Conservation (phyloP, 208 protist genomes). For the Kentomonas sorsogonicus region DNA sequence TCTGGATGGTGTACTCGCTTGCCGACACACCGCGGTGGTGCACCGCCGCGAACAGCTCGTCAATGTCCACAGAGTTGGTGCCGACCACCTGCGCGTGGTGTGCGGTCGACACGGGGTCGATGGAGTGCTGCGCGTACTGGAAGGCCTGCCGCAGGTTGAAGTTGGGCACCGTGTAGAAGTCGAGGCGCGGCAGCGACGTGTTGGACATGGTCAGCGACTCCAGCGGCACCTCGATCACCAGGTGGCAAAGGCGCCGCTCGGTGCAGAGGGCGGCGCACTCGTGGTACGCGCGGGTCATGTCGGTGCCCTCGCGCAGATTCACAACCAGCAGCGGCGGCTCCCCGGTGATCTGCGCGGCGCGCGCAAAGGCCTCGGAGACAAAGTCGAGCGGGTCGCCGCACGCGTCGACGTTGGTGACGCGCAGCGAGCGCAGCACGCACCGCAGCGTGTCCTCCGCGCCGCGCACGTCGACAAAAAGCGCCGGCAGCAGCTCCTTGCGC, state of each 20-base stretch:
- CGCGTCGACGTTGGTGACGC: constrained; percentile 74
- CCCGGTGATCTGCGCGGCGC: constrained; percentile 60
- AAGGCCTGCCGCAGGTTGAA: constrained; percentile 60
- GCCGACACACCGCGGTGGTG: constrained; percentile 44
- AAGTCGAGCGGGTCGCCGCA: constrained; percentile 80
- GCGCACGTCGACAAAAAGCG: constrained; percentile 73
- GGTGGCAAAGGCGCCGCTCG: constrained; percentile 67
- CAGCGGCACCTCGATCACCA: constrained; percentile 70
- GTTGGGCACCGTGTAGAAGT: constrained; percentile 74
- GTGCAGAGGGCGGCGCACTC: constrained; percentile 65
- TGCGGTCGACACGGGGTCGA: constrained; percentile 54
- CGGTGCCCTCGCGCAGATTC: constrained; percentile 67
- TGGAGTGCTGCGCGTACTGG: constrained; percentile 67
- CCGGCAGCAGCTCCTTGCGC: constrained; percentile 68
- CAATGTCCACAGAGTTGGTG: constrained; percentile 76
- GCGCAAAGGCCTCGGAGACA: constrained; percentile 65
- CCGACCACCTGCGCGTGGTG: constrained; percentile 75
- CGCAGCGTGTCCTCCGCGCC: constrained; percentile 63
- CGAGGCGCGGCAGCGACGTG: constrained; percentile 57
- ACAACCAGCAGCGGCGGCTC: constrained; percentile 69
- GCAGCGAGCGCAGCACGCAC: constrained; percentile 55
- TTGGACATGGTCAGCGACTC: constrained; percentile 56
- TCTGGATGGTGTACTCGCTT: constrained; percentile 56
- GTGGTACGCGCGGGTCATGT: constrained; percentile 68
- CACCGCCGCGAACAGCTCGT: constrained; percentile 70